A percentile compares a stretch with the other conserved stretches of the same genome.
phyloP scores from a whole-genome alignment of 2,329 filamentous ascomycete species.

The Epichloe aotearoae region DNA sequence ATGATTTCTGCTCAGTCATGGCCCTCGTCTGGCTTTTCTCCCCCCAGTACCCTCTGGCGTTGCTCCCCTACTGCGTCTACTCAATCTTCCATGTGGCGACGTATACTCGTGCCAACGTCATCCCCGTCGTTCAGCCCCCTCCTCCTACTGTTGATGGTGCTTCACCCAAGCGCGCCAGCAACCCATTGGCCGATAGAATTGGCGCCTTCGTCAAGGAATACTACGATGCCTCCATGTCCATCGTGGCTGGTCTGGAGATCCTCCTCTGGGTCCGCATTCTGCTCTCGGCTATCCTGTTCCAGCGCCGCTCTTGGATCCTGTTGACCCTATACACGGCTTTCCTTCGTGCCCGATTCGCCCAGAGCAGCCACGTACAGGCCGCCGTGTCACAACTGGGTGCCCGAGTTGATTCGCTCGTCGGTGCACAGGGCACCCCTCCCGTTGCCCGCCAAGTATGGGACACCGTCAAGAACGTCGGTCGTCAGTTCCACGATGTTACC shows the following conservation, averaged over 20 bases:
- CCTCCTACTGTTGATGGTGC: conserved; percentile 40
- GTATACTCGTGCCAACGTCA: conserved; percentile 85
- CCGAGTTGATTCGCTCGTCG: conserved; percentile 67
- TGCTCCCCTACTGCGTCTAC: conserved; percentile 92
- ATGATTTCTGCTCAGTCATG: conserved; percentile 48
- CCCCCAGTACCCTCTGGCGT: conserved; percentile 76
- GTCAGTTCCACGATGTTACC: conserved; percentile 66
- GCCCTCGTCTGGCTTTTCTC: conserved; percentile 86
- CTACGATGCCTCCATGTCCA: conserved; percentile 90
- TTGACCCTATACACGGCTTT: conserved; percentile 79
- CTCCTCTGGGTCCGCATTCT: conserved; percentile 73
- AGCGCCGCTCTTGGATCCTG: conserved; percentile 81
- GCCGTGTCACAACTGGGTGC: conserved; percentile 61
- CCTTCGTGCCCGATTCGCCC: conserved; percentile 76
- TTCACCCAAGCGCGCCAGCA: conserved; percentile 39
- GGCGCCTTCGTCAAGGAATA: conserved; percentile 94
- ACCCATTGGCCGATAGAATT: conserved; percentile 66
- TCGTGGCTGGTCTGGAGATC: conserved; percentile 83
- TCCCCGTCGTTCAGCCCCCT: conserved; percentile 70
- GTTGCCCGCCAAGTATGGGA: conserved; percentile 70
- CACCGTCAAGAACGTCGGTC: conserved; percentile 55
- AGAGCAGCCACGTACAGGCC: conserved; percentile 86
- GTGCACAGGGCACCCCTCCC: conserved; percentile 77
- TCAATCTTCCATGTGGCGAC: conserved; percentile 97
- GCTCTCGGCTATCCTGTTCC: conserved; percentile 72